Evolutionary conservation across 345 rosid species (phyloP).

Genomic region (Brassica carinata): DNA sequence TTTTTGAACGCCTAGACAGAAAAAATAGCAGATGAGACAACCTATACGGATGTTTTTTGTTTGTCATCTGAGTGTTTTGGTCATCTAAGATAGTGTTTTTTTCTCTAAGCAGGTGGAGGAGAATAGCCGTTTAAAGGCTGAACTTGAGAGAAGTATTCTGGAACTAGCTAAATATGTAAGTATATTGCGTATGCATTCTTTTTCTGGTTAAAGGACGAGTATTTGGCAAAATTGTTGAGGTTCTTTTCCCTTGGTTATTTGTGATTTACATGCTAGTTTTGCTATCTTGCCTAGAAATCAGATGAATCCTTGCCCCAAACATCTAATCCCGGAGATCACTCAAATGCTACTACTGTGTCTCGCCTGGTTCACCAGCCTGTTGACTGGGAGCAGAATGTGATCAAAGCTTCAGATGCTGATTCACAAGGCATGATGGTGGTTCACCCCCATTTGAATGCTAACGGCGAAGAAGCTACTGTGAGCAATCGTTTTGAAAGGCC

Average conservation of each 20-base stretch:
- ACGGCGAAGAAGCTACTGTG: conserved; percentile 42
- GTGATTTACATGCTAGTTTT: conserved; percentile 16
- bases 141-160: conserved; percentile 60
- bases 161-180: conserved; percentile 73
- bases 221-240: background rate
- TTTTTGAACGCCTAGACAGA: too few relatives aligned
- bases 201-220: conserved; percentile 2
- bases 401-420: conserved; percentile 35
- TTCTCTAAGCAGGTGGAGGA: conserved; percentile 66
- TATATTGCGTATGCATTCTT: background rate
- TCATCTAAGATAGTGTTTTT: conserved; percentile 14
- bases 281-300: conserved; percentile 39
- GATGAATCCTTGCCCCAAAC: conserved; percentile 45
- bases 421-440: conserved; percentile 46
- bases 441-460: conserved; percentile 42
- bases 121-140: conserved; percentile 64
- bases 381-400: conserved; percentile 38
- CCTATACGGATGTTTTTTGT: background rate
- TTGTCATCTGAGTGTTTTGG: conserved; percentile 12
- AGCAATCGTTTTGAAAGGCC: conserved; percentile 42
- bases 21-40: background rate
- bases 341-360: conserved; percentile 17
- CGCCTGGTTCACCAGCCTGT: conserved; percentile 38
- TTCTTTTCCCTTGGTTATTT: conserved; percentile 22
- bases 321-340: conserved; percentile 44